Evolutionary conservation across 345 rosid species (phyloP).

Genomic region (Clausena lansium): DNA sequence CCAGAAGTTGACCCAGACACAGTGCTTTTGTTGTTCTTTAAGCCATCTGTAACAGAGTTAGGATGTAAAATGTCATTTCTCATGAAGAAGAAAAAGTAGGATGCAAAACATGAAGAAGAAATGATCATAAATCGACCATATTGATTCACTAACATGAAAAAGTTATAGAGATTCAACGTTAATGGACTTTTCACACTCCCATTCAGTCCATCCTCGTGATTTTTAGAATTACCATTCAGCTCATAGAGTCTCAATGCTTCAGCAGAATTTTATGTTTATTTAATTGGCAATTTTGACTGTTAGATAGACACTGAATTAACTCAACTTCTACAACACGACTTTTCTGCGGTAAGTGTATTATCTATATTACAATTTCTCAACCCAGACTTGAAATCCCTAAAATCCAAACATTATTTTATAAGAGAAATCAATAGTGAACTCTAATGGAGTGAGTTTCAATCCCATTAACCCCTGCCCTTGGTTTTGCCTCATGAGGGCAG

Average conservation of each 20-base stretch:
- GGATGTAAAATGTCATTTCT: not conserved
- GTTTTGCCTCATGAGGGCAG: no score
- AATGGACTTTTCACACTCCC: not conserved
- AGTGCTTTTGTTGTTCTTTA: constrained; percentile 24
- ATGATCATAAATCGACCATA: not conserved
- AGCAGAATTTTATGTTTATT: not conserved
- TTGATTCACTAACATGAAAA: not conserved
- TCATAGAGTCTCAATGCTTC: not conserved
- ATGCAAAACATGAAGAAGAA: not conserved
- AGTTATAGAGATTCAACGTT: not conserved
- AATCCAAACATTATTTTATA: not conserved
- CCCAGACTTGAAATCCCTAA: not conserved
- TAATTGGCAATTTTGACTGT: not conserved
- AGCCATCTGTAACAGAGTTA: constrained; percentile 35
- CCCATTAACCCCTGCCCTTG: no score
- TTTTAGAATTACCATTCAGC: not conserved
- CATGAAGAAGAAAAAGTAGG: not conserved
- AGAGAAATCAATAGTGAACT: not conserved
- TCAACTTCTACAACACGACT: not conserved
- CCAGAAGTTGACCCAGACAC: constrained; percentile 24
- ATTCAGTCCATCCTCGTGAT: not conserved
- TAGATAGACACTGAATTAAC: not conserved
- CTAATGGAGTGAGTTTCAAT: no score
- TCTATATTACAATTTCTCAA: not conserved
- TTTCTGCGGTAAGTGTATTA: not conserved